Evolutionary conservation across 1,139 yeast genomes (phyloP).

Genomic region (Hemisphaericaspora lyxosophila): DNA sequence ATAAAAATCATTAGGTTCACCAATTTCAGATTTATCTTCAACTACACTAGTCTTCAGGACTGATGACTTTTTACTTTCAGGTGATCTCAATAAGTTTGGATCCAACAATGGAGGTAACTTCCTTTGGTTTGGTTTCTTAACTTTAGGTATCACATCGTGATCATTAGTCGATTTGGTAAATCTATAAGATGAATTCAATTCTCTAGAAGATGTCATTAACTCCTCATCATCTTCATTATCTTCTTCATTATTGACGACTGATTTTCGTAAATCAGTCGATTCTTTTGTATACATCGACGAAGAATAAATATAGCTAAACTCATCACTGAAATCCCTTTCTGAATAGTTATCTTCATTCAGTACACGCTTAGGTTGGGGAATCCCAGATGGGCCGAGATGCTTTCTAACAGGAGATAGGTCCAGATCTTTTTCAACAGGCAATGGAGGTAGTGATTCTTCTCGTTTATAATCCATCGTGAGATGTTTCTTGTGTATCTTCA

Average conservation of each 20-base stretch:
- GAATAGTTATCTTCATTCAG: constrained; percentile 6
- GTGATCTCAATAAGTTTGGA: background rate
- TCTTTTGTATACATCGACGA: constrained; percentile 7
- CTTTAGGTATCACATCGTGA: constrained; percentile 8
- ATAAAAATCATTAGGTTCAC: constrained; percentile 11
- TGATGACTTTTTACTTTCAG: background rate
- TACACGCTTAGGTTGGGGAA: background rate
- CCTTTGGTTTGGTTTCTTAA: constrained; percentile 6
- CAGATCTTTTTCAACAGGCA: constrained; percentile 19
- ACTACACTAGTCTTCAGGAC: background rate
- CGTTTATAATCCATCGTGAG: constrained; percentile 18
- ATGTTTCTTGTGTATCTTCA: background rate
- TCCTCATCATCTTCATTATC: constrained; percentile 17
- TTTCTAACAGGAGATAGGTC: constrained; percentile 12
- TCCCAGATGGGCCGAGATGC: constrained; percentile 2
- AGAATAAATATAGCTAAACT: constrained; percentile 13
- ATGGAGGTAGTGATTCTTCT: constrained; percentile 34
- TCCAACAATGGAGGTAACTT: constrained; percentile 12
- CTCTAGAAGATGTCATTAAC: constrained; percentile 7
- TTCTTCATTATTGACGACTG: constrained; percentile 12
- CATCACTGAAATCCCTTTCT: constrained; percentile 14
- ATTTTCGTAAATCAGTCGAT: background rate
- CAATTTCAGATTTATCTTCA: background rate
- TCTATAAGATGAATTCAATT: constrained; percentile 7
- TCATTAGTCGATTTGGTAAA: constrained; percentile 10